phyloP scores from a whole-genome alignment of 495 filamentous ascomycete species.

The Penicillium psychrofluorescens region DNA sequence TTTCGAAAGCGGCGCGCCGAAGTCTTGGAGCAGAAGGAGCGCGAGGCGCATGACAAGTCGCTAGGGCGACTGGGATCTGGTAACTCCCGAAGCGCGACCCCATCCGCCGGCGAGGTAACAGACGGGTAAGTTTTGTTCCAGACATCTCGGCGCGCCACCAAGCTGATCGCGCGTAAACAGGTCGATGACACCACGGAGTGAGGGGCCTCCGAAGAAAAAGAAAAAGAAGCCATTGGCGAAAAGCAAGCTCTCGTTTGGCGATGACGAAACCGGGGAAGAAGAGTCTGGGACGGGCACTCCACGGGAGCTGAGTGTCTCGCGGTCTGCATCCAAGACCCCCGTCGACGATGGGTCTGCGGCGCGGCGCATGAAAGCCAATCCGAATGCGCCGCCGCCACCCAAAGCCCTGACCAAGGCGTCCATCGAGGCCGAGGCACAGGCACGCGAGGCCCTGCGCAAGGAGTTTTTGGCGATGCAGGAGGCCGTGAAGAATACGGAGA shows the following conservation, averaged over 20 bases:
- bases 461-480: slow-evolving; percentile 83
- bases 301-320: slow-evolving; percentile 27
- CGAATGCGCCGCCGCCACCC: slow-evolving; percentile 59
- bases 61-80: slow-evolving; percentile 41
- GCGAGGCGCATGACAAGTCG: slow-evolving; percentile 64
- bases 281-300: slow-evolving; percentile 19
- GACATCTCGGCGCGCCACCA: not conserved
- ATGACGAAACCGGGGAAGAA: slow-evolving; percentile 34
- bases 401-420: slow-evolving; percentile 83
- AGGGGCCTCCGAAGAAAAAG: slow-evolving; percentile 53
- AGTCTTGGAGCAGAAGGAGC: slow-evolving; percentile 82
- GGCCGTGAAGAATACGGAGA: slow-evolving; percentile 80
- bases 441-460: slow-evolving; percentile 73
- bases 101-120: slow-evolving; percentile 43
- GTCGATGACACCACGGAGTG: slow-evolving; percentile 30
- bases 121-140: slow-evolving; percentile 41
- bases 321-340: slow-evolving; percentile 31
- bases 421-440: slow-evolving; percentile 69
- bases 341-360: slow-evolving; percentile 26
- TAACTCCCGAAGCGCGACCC: slow-evolving; percentile 45
- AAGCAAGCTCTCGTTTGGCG: slow-evolving; percentile 63
- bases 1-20: slow-evolving; percentile 97
- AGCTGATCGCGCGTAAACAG: slow-evolving; percentile 37
- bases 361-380: slow-evolving; percentile 58
- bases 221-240: slow-evolving; percentile 57